phyloP scores from a whole-genome alignment of 2,329 filamentous ascomycete genomes.

The Coniochaeta hoffmannii region DNA sequence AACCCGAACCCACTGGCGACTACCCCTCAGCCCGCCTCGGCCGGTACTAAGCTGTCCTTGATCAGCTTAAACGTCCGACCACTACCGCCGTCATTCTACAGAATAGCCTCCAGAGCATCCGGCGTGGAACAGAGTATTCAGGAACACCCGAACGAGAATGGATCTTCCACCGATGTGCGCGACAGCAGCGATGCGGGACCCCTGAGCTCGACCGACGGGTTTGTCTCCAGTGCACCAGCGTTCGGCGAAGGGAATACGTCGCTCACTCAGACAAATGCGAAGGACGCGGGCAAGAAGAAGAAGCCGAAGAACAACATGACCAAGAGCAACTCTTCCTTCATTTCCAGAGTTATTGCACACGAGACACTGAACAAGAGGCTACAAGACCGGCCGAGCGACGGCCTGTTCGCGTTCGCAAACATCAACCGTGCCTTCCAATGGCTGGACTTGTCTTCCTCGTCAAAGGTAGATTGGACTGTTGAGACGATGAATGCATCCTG shows the following conservation, averaged over 20 bases:
- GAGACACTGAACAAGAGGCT: constrained; percentile 74
- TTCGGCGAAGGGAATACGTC: constrained; percentile 85
- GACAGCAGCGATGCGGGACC: constrained; percentile 49
- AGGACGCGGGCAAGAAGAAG: constrained; percentile 70
- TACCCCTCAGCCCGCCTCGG: constrained; percentile 71
- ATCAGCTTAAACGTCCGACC: constrained; percentile 61
- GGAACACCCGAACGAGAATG: constrained; percentile 53
- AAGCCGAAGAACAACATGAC: constrained; percentile 98
- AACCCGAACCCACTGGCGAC: constrained; percentile 92
- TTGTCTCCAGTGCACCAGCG: constrained; percentile 46
- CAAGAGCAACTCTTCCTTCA: constrained; percentile 97
- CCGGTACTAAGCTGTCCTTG: constrained; percentile 78
- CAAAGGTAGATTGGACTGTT: constrained; percentile 42
- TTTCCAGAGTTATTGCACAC: constrained; percentile 90
- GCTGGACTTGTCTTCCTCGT: constrained; percentile 76
- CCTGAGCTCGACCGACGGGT: constrained; percentile 45
- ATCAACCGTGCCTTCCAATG: constrained; percentile 94
- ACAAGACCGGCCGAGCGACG: constrained; percentile 68
- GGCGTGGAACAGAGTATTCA: constrained; percentile 44
- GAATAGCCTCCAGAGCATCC: constrained; percentile 39
- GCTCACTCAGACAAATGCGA: constrained; percentile 54
- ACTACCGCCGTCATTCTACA: constrained; percentile 46
- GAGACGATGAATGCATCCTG: background rate
- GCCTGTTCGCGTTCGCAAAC: constrained; percentile 87
- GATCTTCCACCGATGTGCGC: constrained; percentile 53